Base-by-base conservation (phyloP, 2,329 filamentous ascomycete species). In the Cordyceps tenuipes region DNA sequence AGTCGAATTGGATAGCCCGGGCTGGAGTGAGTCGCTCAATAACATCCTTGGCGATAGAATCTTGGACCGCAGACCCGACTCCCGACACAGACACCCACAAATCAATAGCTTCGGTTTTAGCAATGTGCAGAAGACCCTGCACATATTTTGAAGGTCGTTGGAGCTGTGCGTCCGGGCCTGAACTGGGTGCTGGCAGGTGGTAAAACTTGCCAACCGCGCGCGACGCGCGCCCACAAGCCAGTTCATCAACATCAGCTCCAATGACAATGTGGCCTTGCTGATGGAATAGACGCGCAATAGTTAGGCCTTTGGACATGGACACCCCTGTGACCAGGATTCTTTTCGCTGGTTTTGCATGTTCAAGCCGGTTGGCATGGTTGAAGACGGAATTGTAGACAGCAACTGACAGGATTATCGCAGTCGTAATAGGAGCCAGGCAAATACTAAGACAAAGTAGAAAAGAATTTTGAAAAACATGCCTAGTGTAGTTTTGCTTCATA, bases 21-120 rank as follows among this genome's bases (percentile, higher is more conserved):
- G 87, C 88, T 1, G 64, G 64, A 0, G 84, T 86, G 39, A 78
- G 74, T 15, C 74, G 72, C 64, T 88, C 83, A 19, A 90, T 73
- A 3, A 78, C 73, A 60, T 87, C 81, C 63, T 84, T 85, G 1
- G 85, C 86, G 41, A 80, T 71, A 0, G 83, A 87, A 68, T 91
- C 88, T 66, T 88, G 84, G 13, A 87, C 71, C 0, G 84, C 85
- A 0, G 81, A 83, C 1, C 81, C 78, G 9, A 88, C 83, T n/a
- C 84, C 85, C 0, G 87, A 90, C 66, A 87, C 90, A 21, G 83
- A 85, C 3, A 91, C 82, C 88, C 88, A 92, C 3, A 91, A 71
- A 60, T 90, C 82, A 5, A 89, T 79, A 0, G 78, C 75, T 63
- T 91, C 86, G 0, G 73, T 69, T 6, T 76, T 68, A 46, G 90